Base-by-base conservation (phyloP, 1,284 basidiomycete species). In the Schizophyllum amplum region DNA sequence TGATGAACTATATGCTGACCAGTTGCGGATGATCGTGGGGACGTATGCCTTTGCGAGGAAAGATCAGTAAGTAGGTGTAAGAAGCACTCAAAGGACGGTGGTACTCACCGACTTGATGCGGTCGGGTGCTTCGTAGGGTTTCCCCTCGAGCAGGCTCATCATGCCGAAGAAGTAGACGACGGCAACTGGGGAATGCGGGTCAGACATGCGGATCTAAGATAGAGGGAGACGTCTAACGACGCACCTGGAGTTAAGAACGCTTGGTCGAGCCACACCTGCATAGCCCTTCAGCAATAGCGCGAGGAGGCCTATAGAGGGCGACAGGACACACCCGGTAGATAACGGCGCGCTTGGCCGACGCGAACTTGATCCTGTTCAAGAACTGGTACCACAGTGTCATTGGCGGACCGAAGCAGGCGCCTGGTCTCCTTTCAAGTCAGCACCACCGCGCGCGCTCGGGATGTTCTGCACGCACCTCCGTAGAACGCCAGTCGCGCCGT, bases 401-500 rank as follows among this genome's bases (percentile, higher is more conserved):
- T 15, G 77, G 72, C 17, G 87, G 86, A 4, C 84, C 87, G 67
- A 90, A 87, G 50, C 90, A 67, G 7, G 71, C 78, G 51, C 85
- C 86, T 88, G 55, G 11, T n/a, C 20, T 52, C 57, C 55, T 61
- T 22, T 20, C 50, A 51, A 47, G 46, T 56, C 23, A 56, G 52
- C 62, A 17, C 11, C 13, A 42, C 17, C 2, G 3, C 13, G 13
- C 33, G 17, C 13, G 9, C 48, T 50, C 13, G 24, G 13, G 21
- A 3, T 42, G 21, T 5, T 42, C 17, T 3, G 4, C 17, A 17
- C 33, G 47, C 57, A 82, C 84, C 84, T 65, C 92, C 90, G 63
- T 90, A 94, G 63, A 87, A 83, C 1, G 84, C 79, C 52, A 92
- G 67, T 33, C 91, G 76, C 9, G 82, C 80, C 0, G 91, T 92